Base-by-base conservation (phyloP, 371 early-diverging fungal species). In the Rhizopus stolonifer region DNA sequence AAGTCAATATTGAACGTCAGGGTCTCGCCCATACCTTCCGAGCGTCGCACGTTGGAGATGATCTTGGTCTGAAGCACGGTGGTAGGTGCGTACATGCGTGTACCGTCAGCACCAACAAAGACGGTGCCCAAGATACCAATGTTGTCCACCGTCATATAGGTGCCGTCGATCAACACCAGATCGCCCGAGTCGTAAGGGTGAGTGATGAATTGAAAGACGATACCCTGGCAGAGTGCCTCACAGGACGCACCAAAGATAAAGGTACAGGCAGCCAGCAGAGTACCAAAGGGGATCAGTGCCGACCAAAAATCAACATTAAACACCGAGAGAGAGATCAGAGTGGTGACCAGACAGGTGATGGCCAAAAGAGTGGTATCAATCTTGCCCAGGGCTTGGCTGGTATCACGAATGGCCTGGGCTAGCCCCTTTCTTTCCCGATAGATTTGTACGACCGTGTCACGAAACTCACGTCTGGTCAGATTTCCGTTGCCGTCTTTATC, bases 121-220 rank as follows among this genome's bases (percentile, higher is more conserved):
- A 86, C 81, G 1, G 92, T 91, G 52, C 82, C 86, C 63, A 88
- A 72, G 38, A 91, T 69, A 21, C 85, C 84, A 46, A 94, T 79
- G 44, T 93, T 89, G 15, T 79, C 72, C 4, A 95, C 95, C 13
- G 74, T 74, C 66, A 86, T 74, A 39, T 65, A 83, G 14, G 73
- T 70, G 6, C 74, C 72, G 46, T 87, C 92, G 32, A 95, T 81
- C n/a, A 73, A 56, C 9, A 92, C 85, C 38, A 80, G 55, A 61
- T 92, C 93, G 43, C 92, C 93, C 13, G 89, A 85, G 54, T 92
- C 93, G 46, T 77, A 84, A 19, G 82, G 84, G 45, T 81, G 79
- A 9, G 72, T 76, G 13, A 79, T 73, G 60, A 85, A 86, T 46
- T 86, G 60, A 47, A 88, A 88, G 42, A 88, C 65, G 57, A 86